These are phyloP conservation scores for Monotropa hypopitys DNA, from an alignment of 179 eudicot species.

Conservation along the genomic window DNA sequence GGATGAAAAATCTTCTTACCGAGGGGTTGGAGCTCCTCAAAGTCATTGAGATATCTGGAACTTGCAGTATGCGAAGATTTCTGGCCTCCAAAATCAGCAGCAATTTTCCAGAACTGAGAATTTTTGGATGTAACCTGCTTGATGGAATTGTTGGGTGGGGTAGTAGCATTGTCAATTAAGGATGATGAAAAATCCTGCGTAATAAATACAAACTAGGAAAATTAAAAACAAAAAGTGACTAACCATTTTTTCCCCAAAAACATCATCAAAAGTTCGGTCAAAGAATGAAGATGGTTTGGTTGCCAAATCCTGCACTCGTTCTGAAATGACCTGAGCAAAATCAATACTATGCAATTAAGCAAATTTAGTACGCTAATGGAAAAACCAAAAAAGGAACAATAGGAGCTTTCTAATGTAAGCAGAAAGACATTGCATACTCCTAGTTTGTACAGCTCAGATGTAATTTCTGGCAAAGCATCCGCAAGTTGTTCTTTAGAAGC, in stretches of 20 bases:
- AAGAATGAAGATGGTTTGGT: constrained; percentile 52
- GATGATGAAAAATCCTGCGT: background rate
- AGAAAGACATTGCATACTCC: constrained; percentile 43
- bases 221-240: constrained; percentile 9
- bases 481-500: constrained; percentile 66
- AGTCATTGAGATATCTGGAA: constrained; percentile 87
- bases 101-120: constrained; percentile 73
- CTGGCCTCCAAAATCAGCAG: constrained; percentile 45
- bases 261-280: constrained; percentile 49
- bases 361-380: background rate
- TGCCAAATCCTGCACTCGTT: constrained; percentile 52
- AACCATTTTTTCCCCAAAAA: constrained; percentile 55
- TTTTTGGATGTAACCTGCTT: constrained; percentile 51
- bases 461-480: constrained; percentile 70
- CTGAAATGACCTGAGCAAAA: constrained; percentile 56
- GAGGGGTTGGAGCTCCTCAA: constrained; percentile 85
- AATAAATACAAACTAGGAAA: background rate
- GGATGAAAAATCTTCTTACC: constrained; percentile 36
- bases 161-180: background rate
- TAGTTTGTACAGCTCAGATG: constrained; percentile 61
- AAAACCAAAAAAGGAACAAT: background rate
- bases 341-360: constrained; percentile 2
- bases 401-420: background rate
- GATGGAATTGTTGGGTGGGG: background rate
- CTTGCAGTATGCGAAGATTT: constrained; percentile 38